A percentile compares a stretch with the other conserved stretches of the same genome.
Conservation (phyloP, 257 asterid genomes). For the Coffea eugenioides region DNA sequence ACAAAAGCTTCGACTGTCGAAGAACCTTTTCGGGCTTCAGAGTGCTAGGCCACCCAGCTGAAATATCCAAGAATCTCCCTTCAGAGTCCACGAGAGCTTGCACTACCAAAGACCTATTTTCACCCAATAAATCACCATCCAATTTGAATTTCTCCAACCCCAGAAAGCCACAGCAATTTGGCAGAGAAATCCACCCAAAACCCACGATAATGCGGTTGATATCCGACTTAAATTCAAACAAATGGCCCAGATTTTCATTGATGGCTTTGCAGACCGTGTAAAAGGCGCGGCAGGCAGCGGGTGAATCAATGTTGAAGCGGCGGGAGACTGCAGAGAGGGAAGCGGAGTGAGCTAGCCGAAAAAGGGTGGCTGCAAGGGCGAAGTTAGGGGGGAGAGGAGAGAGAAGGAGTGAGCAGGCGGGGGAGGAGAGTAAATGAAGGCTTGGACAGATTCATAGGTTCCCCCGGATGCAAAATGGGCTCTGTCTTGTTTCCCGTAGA, state of each 20-base stretch:
- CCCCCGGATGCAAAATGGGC: too few relatives aligned
- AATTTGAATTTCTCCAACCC: conserved; percentile 70
- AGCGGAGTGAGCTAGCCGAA: conserved; percentile 64
- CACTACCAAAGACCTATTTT: conserved; percentile 49
- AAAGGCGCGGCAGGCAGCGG: conserved; percentile 66
- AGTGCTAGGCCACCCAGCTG: conserved; percentile 86
- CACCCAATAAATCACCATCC: conserved; percentile 39
- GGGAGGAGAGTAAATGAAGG: conserved; percentile 76
- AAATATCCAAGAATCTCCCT: conserved; percentile 88
- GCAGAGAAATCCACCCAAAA: conserved; percentile 85
- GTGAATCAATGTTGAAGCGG: conserved; percentile 57
- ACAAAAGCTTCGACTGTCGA: conserved; percentile 54
- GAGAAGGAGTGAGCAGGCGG: conserved; percentile 64
- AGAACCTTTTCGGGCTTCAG: conserved; percentile 48
- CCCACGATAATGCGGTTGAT: conserved; percentile 69
- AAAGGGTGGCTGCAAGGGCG: conserved; percentile 74
- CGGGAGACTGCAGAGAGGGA: conserved; percentile 59
- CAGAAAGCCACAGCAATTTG: conserved; percentile 83
- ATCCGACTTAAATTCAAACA: conserved; percentile 77
- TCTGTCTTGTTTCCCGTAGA: too few relatives aligned
- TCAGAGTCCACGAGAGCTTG: conserved; percentile 94
- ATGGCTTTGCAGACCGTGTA: conserved; percentile 73
- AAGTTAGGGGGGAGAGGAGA: conserved; percentile 54
- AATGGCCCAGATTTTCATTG: conserved; percentile 67
- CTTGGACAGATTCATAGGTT: conserved; percentile 41